Base-by-base conservation (phyloP, 345 rosid species). In the Isatis tinctoria region DNA sequence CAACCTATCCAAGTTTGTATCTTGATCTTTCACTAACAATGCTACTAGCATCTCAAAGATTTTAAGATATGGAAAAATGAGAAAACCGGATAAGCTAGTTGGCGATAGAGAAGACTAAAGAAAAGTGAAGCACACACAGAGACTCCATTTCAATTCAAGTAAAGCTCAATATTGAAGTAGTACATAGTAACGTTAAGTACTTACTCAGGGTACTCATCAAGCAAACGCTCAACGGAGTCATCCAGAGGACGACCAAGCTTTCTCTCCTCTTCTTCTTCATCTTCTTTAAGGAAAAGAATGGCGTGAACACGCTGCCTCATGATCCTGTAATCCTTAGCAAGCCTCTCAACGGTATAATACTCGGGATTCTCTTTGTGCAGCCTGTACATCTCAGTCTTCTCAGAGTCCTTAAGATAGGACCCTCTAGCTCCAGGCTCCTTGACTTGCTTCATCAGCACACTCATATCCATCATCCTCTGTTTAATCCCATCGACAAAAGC, bases 231-330 rank as follows among this genome's bases (percentile, higher is more conserved):
- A 39, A 92, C 93, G 4, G 99, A 95, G 75, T 90, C 93, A 59
- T 95, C 99, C 79, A 90, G 82, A 3, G 93, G 96, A 71, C 75
- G 96, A 47, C 92, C 98, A 53, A 80, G 90, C 75, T 85, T 95
- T 72, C 83, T 90, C 90, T 95, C 99, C 79, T 86, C 88, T 82
- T 95, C 93, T 74, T 86, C 97, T 78, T 95, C 98, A 53, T 84
- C 81, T 74, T 95, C 88, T 73, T 95, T 95, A 70, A 92, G 82
- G 93, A 96, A 95, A 75, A 95, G 92, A 77, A 95, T 92, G 6
- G 98, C 97, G 60, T 92, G 96, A 65, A 95, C 97, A 72, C 97
- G 85, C 83, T 95, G 99, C 76, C 97, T 87, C 98, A 95, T 88
- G 33, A 95, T 84, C 85, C 96, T 88, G 61, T 83, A 95, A 78